Evolutionary conservation across 805 yeast species (phyloP), one percentile per base, ranked within the genome.

Genomic region (Scheffersomyces ergatensis): DNA sequence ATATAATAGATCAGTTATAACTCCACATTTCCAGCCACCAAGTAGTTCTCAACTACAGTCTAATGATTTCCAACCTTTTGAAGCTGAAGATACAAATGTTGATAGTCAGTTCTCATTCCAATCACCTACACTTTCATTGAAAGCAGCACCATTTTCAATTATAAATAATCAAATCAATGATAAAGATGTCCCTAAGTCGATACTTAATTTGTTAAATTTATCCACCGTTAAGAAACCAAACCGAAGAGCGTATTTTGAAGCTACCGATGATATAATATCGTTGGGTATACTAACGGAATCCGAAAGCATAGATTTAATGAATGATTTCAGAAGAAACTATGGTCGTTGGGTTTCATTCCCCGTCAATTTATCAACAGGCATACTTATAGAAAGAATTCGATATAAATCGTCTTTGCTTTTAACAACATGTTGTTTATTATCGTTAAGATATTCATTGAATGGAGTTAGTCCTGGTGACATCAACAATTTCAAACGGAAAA

Each of bases 331-430:
- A 33, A 77, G 80, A 36, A 73, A 83, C 51, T 85, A 82, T 53
- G 88, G 89, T 4, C 70, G 88, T 23, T 86, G 95, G 95, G 80
- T 84, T 3, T 78, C 85, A 39, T 78, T 85, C 37, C 89, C 90
- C 0, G 73, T 74, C 23, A 65, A 64, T 12, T 53, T 75, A 26
- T 55, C 80, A 4, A 71, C 82, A 0, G 72, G 64, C 15, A 65
- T 63, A 26, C 62, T 85, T 17, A 63, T 83, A 8, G 72, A 67
- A 4, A 58, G 74, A 25, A 67, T 85, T 32, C 56, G 79, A 30
- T 44, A 53, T 18, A 67, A 72, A 29, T 80, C 86, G 16, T 80
- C 90, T 1, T 62, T 86, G 29, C 63, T 86, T n/a, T 60, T 85
- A 13, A 82, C 88, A 1, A 72, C 81, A 0, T 78, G 85, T 43